These are phyloP conservation scores for Sistotremastrum suecicum DNA, from an alignment of 768 basidiomycete genomes.

Conservation along the genomic window DNA sequence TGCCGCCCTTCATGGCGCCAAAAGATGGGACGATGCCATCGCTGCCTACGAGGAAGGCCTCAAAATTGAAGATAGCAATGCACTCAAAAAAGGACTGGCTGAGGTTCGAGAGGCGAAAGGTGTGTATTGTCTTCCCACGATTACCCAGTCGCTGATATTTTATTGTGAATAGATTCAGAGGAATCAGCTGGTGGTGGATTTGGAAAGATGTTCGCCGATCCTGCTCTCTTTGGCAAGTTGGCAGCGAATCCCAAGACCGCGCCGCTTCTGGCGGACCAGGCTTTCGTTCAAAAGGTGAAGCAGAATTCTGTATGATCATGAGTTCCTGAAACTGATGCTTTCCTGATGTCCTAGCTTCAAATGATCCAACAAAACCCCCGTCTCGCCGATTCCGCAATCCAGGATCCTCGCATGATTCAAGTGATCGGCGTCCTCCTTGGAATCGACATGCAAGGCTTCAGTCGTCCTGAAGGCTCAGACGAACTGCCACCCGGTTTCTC, in stretches of 20 bases:
- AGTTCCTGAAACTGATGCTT: slow-evolving; percentile 5
- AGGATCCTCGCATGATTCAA: slow-evolving; percentile 88
- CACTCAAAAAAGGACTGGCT: slow-evolving; percentile 73
- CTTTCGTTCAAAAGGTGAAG: slow-evolving; percentile 58
- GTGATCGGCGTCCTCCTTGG: slow-evolving; percentile 90
- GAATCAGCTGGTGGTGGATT: slow-evolving; percentile 30
- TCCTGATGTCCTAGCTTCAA: slow-evolving; percentile 31
- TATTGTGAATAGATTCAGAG: slow-evolving; percentile 19
- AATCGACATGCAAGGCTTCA: slow-evolving; percentile 79
- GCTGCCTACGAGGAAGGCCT: slow-evolving; percentile 72
- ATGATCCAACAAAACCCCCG: slow-evolving; percentile 54
- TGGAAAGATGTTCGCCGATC: slow-evolving; percentile 70
- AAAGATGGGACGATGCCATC: slow-evolving; percentile 71
- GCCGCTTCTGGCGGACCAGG: slow-evolving; percentile 70
- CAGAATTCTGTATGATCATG: neutral
- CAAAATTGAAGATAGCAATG: slow-evolving; percentile 68
- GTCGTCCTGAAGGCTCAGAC: slow-evolving; percentile 71
- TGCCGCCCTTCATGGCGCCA: slow-evolving; percentile 78
- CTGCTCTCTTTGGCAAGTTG: slow-evolving; percentile 69
- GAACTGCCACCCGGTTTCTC: slow-evolving; percentile 53
- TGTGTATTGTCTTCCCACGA: slow-evolving; percentile 14
- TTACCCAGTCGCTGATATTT: neutral
- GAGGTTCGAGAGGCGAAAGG: slow-evolving; percentile 83
- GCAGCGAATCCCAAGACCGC: slow-evolving; percentile 77
- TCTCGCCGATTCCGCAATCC: slow-evolving; percentile 45